Evolutionary conservation across 352 stramenopile species (phyloP).

Genomic region (Globisporangium spinosum): DNA sequence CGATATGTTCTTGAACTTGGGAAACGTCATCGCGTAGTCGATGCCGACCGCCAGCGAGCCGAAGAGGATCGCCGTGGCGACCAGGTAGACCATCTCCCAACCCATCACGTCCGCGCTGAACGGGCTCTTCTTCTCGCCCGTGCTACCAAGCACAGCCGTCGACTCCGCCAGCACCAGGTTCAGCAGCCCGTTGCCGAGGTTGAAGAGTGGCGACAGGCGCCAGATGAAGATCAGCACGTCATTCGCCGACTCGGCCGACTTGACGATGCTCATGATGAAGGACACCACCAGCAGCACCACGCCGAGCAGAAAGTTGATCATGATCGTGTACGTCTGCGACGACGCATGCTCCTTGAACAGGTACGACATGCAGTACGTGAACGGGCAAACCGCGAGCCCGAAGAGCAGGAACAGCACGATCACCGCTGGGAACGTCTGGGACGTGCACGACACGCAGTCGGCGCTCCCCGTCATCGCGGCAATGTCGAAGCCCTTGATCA

Average conservation of each 20-base stretch:
- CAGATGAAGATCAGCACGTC: slow-evolving; percentile 46
- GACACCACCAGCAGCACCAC: slow-evolving; percentile 52
- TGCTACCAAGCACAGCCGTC: neutral
- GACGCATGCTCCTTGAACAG: slow-evolving; percentile 46
- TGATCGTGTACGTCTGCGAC: slow-evolving; percentile 39
- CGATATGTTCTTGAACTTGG: slow-evolving; percentile 37
- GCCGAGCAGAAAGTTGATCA: slow-evolving; percentile 63
- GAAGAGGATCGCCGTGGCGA: slow-evolving; percentile 21
- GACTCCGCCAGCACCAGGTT: slow-evolving; percentile 21
- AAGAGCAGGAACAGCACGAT: slow-evolving; percentile 60
- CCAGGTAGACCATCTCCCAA: slow-evolving; percentile 31
- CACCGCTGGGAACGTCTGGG: slow-evolving; percentile 28
- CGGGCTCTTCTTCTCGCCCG: neutral
- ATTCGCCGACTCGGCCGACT: slow-evolving; percentile 25
- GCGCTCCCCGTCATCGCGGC: slow-evolving; percentile 24
- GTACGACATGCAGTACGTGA: slow-evolving; percentile 57
- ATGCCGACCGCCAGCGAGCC: slow-evolving; percentile 32
- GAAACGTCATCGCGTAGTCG: slow-evolving; percentile 62
- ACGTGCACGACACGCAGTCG: slow-evolving; percentile 22
- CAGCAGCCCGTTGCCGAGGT: slow-evolving; percentile 49
- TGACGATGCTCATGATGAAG: slow-evolving; percentile 31
- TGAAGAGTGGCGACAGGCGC: slow-evolving; percentile 50
- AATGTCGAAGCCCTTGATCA: slow-evolving; percentile 34
- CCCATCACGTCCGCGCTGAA: slow-evolving; percentile 19
- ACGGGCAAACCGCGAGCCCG: slow-evolving; percentile 54